phyloP scores from a whole-genome alignment of 1,284 basidiomycete genomes.

The Waitea zeae region DNA sequence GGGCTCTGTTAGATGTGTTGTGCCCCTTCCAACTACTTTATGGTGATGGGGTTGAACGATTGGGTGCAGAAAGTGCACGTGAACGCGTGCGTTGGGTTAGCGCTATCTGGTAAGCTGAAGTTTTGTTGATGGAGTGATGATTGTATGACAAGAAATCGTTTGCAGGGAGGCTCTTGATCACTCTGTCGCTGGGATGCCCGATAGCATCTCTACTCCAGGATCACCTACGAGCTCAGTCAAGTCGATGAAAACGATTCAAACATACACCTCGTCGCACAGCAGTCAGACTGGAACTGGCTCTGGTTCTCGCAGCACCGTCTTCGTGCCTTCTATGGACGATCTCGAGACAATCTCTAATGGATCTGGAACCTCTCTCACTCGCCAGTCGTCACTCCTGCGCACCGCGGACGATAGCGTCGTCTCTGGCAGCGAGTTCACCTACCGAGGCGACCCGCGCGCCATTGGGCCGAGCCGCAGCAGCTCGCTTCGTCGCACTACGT shows the following conservation, averaged over 20 bases:
- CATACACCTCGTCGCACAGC: conserved; percentile 16
- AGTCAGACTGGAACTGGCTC: conserved; percentile 13
- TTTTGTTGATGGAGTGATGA: too few relatives aligned
- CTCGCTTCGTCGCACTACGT: conserved; percentile 49
- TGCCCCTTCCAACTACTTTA: conserved; percentile 84
- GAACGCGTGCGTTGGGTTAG: conserved; percentile 81
- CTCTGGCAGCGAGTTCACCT: conserved; percentile 40
- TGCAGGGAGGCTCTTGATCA: conserved; percentile 49
- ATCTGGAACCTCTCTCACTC: conserved; percentile 18
- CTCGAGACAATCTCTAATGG: conserved; percentile 25
- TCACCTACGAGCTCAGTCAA: conserved; percentile 59
- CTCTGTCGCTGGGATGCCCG: conserved; percentile 29
- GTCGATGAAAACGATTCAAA: conserved; percentile 40
- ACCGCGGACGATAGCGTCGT: conserved; percentile 57
- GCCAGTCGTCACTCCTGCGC: conserved; percentile 25
- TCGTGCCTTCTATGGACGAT: conserved; percentile 52
- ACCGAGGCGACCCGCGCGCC: conserved; percentile 47
- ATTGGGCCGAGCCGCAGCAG: conserved; percentile 47
- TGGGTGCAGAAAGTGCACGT: conserved; percentile 68
- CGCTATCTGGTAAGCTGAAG: conserved; percentile 62
- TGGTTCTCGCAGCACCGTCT: conserved; percentile 51
- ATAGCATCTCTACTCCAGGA: conserved; percentile 29
- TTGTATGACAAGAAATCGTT: too few relatives aligned
- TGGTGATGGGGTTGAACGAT: conserved; percentile 68
- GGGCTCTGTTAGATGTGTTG: conserved; percentile 39